phyloP scores from a whole-genome alignment of 2,329 filamentous ascomycete species.

The Mariannaea sp. region DNA sequence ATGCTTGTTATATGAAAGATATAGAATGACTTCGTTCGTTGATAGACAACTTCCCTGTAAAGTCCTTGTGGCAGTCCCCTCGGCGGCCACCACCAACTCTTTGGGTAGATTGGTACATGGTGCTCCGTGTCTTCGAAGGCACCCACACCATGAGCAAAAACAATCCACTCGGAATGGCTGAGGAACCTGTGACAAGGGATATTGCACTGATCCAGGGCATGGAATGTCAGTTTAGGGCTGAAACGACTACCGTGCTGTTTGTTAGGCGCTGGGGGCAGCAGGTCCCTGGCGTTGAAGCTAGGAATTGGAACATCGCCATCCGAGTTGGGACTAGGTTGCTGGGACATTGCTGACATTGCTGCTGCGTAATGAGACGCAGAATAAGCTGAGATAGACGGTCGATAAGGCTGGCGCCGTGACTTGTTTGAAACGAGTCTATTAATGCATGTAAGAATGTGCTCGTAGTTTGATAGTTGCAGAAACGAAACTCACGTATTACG shows the following conservation, averaged over 20 bases:
- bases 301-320: not conserved
- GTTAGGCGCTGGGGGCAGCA: not conserved
- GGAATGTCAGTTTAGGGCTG: not conserved
- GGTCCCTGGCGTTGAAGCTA: not conserved
- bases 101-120: slow-evolving; percentile 48
- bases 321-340: not conserved
- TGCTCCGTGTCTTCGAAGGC: slow-evolving; percentile 53
- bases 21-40: slow-evolving; percentile 52
- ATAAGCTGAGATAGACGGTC: not conserved
- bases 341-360: slow-evolving; percentile 2
- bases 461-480: not conserved
- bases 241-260: not conserved
- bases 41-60: slow-evolving; percentile 53
- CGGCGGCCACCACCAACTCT: slow-evolving; percentile 51
- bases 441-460: slow-evolving; percentile 4
- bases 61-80: slow-evolving; percentile 54
- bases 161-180: slow-evolving; percentile 50
- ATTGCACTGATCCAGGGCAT: not conserved
- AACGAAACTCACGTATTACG: not conserved
- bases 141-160: slow-evolving; percentile 54
- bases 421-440: slow-evolving; percentile 11
- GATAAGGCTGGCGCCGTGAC: not conserved
- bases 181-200: slow-evolving; percentile 46
- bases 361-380: not conserved
- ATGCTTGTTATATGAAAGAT: slow-evolving; percentile 50